Base-by-base conservation (phyloP, 164 flowering plant genomes). In the Cinnamomum micranthum region DNA sequence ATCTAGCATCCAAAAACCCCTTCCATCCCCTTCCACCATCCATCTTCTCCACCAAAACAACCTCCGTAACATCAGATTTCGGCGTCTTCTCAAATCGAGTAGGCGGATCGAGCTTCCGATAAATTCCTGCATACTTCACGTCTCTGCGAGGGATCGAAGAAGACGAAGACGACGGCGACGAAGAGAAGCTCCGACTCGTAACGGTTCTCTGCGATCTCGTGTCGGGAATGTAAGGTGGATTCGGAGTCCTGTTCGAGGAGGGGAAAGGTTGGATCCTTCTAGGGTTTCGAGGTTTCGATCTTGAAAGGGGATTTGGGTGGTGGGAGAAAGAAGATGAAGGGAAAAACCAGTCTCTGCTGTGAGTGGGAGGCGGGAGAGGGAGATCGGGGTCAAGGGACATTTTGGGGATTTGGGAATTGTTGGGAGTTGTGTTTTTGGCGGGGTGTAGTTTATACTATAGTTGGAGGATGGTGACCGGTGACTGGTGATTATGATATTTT, bases 291-390 rank as follows among this genome's bases (percentile, higher is more conserved):
- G 20, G 20, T 41, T 70, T 72, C 67, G 74, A 74, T 71, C 76
- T 70, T 13, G 77, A 35, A 6, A 72, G 74, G 19, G 67, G 27
- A 19, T 55, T 15, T 19, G 81, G 24, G 31, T 79, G 73, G 79
- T 76, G 84, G 74, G 77, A 62, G 82, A 79, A 84, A 17, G 90
- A 83, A 17, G 86, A 85, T 0, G 91, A 86, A 14, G 91, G 92
- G 83, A 86, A 91, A 72, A 89, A 81, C 90, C 95, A 89, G 89
- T 91, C 91, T 52, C 95, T 82, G 82, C 75, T 80, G 73, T 41
- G 47, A 9, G 77, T 74, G 76, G 82, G 66, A 25, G 88, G 72
- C 17, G 89, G 41, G 3, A 73, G 60, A 1, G 81, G 60, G 15
- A 81, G 80, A 41, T 41, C 47, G 15, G 83, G 60, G 60, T 87